A percentile compares a stretch with the other conserved stretches of the same genome.
These are phyloP conservation scores for Rhinocladiella mackenziei DNA, from an alignment of 2,329 filamentous ascomycete species.

Conservation along the genomic window DNA sequence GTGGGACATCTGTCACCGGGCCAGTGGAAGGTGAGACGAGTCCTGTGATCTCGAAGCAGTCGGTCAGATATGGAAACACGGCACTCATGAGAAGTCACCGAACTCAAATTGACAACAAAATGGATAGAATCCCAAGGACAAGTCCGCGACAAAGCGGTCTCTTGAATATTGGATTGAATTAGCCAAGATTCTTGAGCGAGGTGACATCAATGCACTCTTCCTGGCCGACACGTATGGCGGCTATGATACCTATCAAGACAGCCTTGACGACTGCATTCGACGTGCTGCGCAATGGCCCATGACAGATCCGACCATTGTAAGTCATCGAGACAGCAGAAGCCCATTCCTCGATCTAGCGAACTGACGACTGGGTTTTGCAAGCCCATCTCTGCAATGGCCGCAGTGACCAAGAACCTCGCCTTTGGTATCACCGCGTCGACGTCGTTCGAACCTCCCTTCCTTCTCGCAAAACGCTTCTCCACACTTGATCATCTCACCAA, in stretches of 20 bases:
- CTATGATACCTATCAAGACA: conserved; percentile 40
- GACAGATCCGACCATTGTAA: conserved; percentile 60
- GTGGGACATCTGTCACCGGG: conserved; percentile 62
- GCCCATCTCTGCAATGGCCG: conserved; percentile 62
- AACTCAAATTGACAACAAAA: conserved; percentile 1
- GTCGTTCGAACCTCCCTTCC: conserved; percentile 59
- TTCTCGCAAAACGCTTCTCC: conserved; percentile 60
- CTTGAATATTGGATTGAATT: conserved; percentile 55
- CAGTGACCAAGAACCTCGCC: conserved; percentile 46
- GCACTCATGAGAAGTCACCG: no score
- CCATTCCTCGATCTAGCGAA: background rate
- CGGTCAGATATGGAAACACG: background rate
- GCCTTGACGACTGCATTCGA: conserved; percentile 58
- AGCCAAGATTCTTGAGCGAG: conserved; percentile 53
- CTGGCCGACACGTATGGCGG: conserved; percentile 57
- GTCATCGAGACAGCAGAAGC: conserved; percentile 24
- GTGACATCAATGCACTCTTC: conserved; percentile 59
- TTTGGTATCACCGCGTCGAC: conserved; percentile 63
- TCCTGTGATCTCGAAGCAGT: background rate
- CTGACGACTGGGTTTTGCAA: conserved; percentile 29
- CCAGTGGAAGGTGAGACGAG: conserved; percentile 57
- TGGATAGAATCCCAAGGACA: conserved; percentile 56
- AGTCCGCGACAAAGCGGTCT: conserved; percentile 55
- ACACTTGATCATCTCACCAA: conserved; percentile 60
- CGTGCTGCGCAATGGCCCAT: conserved; percentile 62